Percentiles rank a stretch among this genome's conserved stretches.
Conservation (phyloP, 805 yeast genomes). For the Zygoascus bituminiphila region DNA sequence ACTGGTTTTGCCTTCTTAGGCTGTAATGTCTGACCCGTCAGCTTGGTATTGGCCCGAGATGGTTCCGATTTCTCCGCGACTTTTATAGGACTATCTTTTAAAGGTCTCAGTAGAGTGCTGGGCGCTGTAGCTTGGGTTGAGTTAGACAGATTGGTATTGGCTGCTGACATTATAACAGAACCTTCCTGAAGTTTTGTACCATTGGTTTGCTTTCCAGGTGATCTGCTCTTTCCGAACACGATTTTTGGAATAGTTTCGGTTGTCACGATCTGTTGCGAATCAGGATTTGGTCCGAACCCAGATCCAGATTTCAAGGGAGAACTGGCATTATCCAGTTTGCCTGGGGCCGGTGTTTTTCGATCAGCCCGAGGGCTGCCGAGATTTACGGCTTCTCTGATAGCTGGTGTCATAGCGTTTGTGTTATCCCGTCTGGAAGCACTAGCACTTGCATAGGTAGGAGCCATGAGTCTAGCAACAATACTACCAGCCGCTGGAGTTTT, state of each 20-base stretch:
- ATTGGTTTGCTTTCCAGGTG: not conserved
- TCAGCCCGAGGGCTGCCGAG: slow-evolving; percentile 1
- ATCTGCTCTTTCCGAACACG: not conserved
- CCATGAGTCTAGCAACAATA: slow-evolving; percentile 12
- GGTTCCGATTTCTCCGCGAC: not conserved
- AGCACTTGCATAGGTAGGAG: slow-evolving; percentile 16
- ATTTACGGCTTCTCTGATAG: not conserved
- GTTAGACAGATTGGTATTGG: not conserved
- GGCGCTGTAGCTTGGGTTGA: not conserved
- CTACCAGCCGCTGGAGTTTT: too few relatives aligned
- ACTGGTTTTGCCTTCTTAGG: slow-evolving; percentile 1
- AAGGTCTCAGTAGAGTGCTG: not conserved
- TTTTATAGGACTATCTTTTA: not conserved
- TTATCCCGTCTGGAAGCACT: slow-evolving; percentile 9
- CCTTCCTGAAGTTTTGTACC: not conserved
- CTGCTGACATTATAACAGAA: not conserved
- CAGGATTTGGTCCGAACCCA: not conserved
- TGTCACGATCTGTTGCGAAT: not conserved
- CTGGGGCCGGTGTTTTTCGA: not conserved
- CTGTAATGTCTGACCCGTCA: slow-evolving; percentile 8
- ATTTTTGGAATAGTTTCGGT: not conserved
- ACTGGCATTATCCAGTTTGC: not conserved
- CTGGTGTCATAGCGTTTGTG: slow-evolving; percentile 1
- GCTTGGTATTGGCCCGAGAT: slow-evolving; percentile 1
- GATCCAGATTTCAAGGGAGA: not conserved